These are phyloP conservation scores for Chenopodium suecicum DNA, from an alignment of 148 eudicot genomes.

Conservation along the genomic window DNA sequence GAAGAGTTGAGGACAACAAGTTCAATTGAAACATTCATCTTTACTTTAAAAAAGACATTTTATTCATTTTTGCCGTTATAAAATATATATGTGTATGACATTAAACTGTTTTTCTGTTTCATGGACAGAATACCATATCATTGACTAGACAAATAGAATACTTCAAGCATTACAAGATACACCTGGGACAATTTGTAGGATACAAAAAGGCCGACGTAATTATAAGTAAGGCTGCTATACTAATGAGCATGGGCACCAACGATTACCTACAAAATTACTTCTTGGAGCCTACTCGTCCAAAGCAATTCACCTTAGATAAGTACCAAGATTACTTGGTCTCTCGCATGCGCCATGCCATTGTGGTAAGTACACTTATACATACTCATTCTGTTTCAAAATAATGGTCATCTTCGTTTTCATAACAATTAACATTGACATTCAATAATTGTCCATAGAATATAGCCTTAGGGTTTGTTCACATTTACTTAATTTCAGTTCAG, in stretches of 20 bases:
- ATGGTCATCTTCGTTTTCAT: too few relatives aligned
- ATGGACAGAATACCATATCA: background rate
- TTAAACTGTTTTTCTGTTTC: background rate
- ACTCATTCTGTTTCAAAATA: background rate
- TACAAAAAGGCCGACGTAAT: background rate
- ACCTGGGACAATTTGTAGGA: background rate
- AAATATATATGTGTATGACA: background rate
- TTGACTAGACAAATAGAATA: background rate
- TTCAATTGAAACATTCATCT: too few relatives aligned
- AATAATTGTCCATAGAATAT: too few relatives aligned
- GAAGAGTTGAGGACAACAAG: too few relatives aligned
- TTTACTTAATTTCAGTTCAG: too few relatives aligned
- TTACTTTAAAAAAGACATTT: too few relatives aligned
- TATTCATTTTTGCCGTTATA: too few relatives aligned
- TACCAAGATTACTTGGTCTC: conserved; percentile 4
- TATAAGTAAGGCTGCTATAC: background rate
- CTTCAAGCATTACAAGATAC: background rate
- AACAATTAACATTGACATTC: too few relatives aligned
- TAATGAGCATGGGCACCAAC: background rate
- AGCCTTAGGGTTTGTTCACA: too few relatives aligned
- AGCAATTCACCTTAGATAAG: conserved; percentile 1
- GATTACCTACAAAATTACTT: conserved; percentile 2
- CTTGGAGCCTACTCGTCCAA: conserved; percentile 1
- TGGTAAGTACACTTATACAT: background rate
- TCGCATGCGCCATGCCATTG: background rate